Percentiles rank a stretch among this genome's conserved stretches.
phyloP scores from a whole-genome alignment of 768 basidiomycete genomes.

The Panaeolus cyanescens region DNA sequence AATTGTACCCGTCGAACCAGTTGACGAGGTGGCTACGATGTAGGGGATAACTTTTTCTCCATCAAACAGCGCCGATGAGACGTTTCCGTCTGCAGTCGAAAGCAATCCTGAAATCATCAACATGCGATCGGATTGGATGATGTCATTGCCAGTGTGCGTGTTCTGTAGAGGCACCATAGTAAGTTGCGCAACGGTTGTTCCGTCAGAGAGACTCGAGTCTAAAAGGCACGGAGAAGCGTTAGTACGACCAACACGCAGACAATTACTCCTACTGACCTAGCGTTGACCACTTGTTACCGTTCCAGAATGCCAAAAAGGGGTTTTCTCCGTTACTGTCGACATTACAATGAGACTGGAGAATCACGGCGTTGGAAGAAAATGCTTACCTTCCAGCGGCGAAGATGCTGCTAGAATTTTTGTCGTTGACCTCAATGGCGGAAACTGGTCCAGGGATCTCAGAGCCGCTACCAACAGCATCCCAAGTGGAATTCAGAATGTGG shows the following conservation, averaged over 20 bases:
- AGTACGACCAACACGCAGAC: conserved; percentile 8
- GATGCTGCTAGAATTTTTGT: conserved; percentile 77
- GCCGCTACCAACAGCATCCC: conserved; percentile 67
- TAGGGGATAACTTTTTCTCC: conserved; percentile 84
- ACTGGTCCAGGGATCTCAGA: conserved; percentile 83
- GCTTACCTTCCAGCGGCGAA: conserved; percentile 88
- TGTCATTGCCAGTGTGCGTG: conserved; percentile 66
- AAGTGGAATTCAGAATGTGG: conserved; percentile 70
- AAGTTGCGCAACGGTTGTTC: conserved; percentile 77
- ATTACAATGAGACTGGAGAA: conserved; percentile 27
- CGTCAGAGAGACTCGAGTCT: conserved; percentile 58
- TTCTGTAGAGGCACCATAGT: conserved; percentile 87
- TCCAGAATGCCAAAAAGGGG: conserved; percentile 83
- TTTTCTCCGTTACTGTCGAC: conserved; percentile 55
- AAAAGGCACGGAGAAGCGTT: background rate
- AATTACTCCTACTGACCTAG: conserved; percentile 46
- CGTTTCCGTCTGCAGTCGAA: conserved; percentile 69
- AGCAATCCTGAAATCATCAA: conserved; percentile 86
- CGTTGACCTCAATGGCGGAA: conserved; percentile 85
- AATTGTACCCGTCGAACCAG: conserved; percentile 70
- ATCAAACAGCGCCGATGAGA: conserved; percentile 87
- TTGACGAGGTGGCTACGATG: conserved; percentile 63
- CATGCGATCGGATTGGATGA: conserved; percentile 85
- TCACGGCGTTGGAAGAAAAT: background rate
- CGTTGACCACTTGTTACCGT: conserved; percentile 75